Evolutionary conservation across 768 basidiomycete species (phyloP).

Genomic region (Suillus occidentalis): DNA sequence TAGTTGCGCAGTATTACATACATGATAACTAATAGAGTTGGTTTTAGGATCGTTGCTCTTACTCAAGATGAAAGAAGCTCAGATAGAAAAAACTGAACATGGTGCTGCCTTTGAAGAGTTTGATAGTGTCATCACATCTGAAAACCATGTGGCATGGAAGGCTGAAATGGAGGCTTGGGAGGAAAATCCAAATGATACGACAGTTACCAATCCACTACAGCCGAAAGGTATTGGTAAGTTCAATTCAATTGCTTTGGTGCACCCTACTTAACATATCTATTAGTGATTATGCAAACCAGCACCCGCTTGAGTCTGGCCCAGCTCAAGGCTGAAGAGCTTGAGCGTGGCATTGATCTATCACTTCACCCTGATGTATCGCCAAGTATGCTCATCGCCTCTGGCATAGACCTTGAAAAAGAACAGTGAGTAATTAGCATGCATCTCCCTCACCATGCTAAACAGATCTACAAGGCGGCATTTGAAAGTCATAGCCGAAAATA

Average conservation of each 20-base stretch:
- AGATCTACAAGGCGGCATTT: neutral
- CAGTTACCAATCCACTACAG: constrained; percentile 19
- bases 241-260: neutral
- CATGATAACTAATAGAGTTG: too few species aligned
- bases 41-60: too few species aligned
- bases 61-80: too few species aligned
- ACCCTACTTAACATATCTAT: neutral
- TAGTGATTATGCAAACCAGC: constrained; percentile 14
- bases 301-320: constrained; percentile 22
- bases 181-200: constrained; percentile 10
- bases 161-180: constrained; percentile 23
- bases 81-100: too few species aligned
- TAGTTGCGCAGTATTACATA: too few species aligned
- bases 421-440: constrained; percentile 9
- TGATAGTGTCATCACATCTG: neutral
- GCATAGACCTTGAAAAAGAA: constrained; percentile 18
- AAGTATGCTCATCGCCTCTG: constrained; percentile 12
- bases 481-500: neutral
- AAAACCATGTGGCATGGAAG: constrained; percentile 18
- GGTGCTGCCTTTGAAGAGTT: too few species aligned
- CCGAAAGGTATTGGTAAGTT: constrained; percentile 12
- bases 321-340: constrained; percentile 20
- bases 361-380: constrained; percentile 12
- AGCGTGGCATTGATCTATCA: neutral
- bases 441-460: neutral